Evolutionary conservation across 164 flowering plant genomes (phyloP).

Genomic region (Houttuynia cordata): DNA sequence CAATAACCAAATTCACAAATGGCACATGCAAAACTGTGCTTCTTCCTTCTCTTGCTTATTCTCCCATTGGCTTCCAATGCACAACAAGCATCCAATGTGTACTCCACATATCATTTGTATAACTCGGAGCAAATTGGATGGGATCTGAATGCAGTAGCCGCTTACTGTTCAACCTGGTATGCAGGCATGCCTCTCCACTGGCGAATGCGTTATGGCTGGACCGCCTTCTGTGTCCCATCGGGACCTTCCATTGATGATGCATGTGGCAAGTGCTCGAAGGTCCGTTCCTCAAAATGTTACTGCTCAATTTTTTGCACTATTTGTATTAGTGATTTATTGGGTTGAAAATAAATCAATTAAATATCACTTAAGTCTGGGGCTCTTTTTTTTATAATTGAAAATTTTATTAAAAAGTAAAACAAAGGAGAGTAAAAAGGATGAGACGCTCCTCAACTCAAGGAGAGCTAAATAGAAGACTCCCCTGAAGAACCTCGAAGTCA

Average conservation of each 20-base stretch:
- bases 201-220: conserved; percentile 36
- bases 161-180: conserved; percentile 42
- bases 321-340: too few species aligned
- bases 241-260: conserved; percentile 30
- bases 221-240: conserved; percentile 35
- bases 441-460: too few species aligned
- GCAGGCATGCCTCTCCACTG: conserved; percentile 31
- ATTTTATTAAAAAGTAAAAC: too few species aligned
- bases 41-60: too few species aligned
- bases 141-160: conserved; percentile 29
- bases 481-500: too few species aligned
- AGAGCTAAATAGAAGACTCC: too few species aligned
- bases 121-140: conserved; percentile 29
- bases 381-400: too few species aligned
- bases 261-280: conserved; percentile 36
- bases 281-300: not conserved
- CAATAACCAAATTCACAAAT: too few species aligned
- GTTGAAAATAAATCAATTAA: too few species aligned
- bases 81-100: conserved; percentile 30
- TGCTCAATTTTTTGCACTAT: not conserved
- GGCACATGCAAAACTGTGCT: too few species aligned
- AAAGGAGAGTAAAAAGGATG: too few species aligned
- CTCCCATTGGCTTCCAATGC: conserved; percentile 3
- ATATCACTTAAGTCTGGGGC: too few species aligned
- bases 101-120: conserved; percentile 36